Evolutionary conservation across 306 rosid species (phyloP).

Genomic region (Cucurbita maxima): DNA sequence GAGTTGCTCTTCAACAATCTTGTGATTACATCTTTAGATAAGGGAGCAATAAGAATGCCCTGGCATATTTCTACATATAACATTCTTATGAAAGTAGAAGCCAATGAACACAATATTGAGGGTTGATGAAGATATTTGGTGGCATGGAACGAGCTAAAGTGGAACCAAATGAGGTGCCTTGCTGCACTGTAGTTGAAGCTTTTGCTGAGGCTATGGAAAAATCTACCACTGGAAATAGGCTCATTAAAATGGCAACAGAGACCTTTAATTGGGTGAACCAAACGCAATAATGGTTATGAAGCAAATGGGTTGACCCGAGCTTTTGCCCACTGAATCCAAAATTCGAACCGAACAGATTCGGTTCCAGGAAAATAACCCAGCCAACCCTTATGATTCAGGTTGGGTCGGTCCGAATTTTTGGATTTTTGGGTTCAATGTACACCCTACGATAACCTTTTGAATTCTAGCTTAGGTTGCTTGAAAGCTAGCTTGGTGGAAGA

Average conservation of each 20-base stretch:
- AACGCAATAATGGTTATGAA: slow-evolving; percentile 13
- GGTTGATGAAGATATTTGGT: slow-evolving; percentile 40
- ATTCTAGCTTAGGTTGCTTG: slow-evolving; percentile 78
- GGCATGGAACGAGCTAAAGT: slow-evolving; percentile 52
- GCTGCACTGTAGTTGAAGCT: slow-evolving; percentile 69
- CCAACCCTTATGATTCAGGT: no score
- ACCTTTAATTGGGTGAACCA: slow-evolving; percentile 59
- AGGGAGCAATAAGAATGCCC: slow-evolving; percentile 51
- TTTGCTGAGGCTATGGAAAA: slow-evolving; percentile 67
- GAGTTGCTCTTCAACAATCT: slow-evolving; percentile 82
- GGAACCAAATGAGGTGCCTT: slow-evolving; percentile 76
- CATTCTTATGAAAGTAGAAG: slow-evolving; percentile 89
- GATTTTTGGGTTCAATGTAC: no score
- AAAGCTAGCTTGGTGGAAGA: slow-evolving; percentile 54
- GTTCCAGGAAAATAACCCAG: no score
- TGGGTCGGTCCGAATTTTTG: no score
- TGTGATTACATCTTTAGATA: slow-evolving; percentile 75
- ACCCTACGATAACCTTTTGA: slow-evolving; percentile 43
- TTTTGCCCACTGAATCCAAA: no score
- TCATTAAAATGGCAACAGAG: slow-evolving; percentile 40
- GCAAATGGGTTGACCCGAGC: no score
- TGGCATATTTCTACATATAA: slow-evolving; percentile 79
- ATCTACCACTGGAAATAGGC: slow-evolving; percentile 47
- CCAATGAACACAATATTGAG: slow-evolving; percentile 60
- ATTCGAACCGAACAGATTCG: no score